Evolutionary conservation across 345 rosid species (phyloP).

Genomic region (Crucihimalaya himalaica): DNA sequence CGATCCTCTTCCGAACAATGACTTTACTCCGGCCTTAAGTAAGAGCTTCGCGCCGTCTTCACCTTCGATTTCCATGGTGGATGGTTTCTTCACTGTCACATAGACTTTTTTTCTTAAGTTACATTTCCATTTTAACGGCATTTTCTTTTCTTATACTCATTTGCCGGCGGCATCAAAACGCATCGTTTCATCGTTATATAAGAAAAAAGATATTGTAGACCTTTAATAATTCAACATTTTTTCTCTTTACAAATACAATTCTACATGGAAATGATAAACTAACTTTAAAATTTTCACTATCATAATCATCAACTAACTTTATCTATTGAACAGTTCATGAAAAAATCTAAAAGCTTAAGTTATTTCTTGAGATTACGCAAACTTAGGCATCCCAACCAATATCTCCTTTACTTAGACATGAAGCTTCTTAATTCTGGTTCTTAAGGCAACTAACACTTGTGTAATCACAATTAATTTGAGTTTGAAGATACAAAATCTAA

Average conservation of each 20-base stretch:
- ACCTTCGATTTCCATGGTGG: conserved; percentile 66
- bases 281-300: neutral
- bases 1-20: conserved; percentile 60
- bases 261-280: too few species aligned
- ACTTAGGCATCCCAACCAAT: conserved; percentile 11
- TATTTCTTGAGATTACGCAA: conserved; percentile 10
- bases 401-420: conserved; percentile 30
- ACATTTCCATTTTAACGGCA: neutral
- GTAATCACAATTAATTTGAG: neutral
- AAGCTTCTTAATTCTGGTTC: conserved; percentile 8
- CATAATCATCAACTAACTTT: conserved; percentile 30
- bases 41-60: conserved; percentile 59
- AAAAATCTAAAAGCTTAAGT: conserved; percentile 1
- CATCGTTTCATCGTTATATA: neutral
- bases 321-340: conserved; percentile 4
- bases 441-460: neutral
- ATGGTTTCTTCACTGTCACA: neutral
- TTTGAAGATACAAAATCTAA: neutral
- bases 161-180: conserved; percentile 22
- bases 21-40: conserved; percentile 35
- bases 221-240: neutral
- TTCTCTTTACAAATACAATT: neutral
- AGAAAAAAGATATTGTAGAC: too few species aligned
- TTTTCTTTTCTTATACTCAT: neutral
- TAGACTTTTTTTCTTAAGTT: neutral